Conservation (phyloP, 768 basidiomycete species). For the Suillus brevipes region DNA sequence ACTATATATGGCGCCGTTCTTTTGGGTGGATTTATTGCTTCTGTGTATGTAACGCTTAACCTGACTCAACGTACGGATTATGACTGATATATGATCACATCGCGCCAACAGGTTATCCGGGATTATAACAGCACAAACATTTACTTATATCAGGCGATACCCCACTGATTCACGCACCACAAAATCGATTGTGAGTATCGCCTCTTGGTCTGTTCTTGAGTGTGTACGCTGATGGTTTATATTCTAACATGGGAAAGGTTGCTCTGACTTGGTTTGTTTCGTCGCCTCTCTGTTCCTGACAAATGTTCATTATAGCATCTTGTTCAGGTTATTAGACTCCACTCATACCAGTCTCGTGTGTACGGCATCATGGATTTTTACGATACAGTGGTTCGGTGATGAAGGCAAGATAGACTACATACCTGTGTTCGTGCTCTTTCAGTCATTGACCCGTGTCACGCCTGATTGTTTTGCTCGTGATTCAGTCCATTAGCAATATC, state of each 20-base stretch:
- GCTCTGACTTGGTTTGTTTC: slow-evolving; percentile 24
- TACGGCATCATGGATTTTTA: slow-evolving; percentile 42
- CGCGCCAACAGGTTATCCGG: slow-evolving; percentile 25
- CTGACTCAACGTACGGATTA: not conserved
- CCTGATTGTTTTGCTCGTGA: not conserved
- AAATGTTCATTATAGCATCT: not conserved
- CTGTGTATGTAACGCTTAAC: slow-evolving; percentile 18
- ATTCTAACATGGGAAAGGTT: slow-evolving; percentile 18
- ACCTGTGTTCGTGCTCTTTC: slow-evolving; percentile 37
- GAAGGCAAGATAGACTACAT: slow-evolving; percentile 39
- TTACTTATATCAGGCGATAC: slow-evolving; percentile 32
- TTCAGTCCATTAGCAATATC: slow-evolving; percentile 22
- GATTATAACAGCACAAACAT: slow-evolving; percentile 26
- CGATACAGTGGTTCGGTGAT: slow-evolving; percentile 46
- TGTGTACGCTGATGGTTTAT: not conserved
- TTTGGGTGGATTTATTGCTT: slow-evolving; percentile 31
- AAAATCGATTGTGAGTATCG: slow-evolving; percentile 25
- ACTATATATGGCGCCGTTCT: slow-evolving; percentile 30
- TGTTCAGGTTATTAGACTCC: slow-evolving; percentile 36
- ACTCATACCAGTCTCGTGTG: slow-evolving; percentile 43
- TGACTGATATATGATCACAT: not conserved
- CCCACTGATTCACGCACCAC: slow-evolving; percentile 20
- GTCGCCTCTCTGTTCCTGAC: not conserved
- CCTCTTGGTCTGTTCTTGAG: not conserved
- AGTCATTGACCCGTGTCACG: not conserved